Evolutionary conservation across 345 rosid species (phyloP).

Genomic region (Ailanthus altissimus): DNA sequence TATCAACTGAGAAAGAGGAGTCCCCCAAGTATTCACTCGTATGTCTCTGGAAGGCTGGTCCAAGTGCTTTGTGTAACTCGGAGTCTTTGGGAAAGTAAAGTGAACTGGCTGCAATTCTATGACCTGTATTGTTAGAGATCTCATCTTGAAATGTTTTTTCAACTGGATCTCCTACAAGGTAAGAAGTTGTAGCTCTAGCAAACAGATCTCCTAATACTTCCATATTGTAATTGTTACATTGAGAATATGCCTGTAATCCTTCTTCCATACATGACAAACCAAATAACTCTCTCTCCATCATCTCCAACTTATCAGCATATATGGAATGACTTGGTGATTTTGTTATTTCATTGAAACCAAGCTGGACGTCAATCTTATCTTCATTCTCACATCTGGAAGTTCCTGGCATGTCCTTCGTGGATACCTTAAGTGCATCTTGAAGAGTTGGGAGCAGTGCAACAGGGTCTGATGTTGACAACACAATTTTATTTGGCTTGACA

Average conservation of each 20-base stretch:
- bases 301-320: conserved; percentile 26
- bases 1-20: conserved; percentile 24
- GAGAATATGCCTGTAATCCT: conserved; percentile 34
- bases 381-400: conserved; percentile 23
- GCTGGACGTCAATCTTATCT: neutral
- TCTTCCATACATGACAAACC: conserved; percentile 41
- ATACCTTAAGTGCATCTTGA: conserved; percentile 4
- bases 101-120: conserved; percentile 18
- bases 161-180: conserved; percentile 19
- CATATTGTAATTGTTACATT: conserved; percentile 11
- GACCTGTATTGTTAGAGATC: neutral
- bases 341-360: conserved; percentile 26
- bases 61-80: conserved; percentile 52
- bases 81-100: conserved; percentile 40
- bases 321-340: conserved; percentile 23
- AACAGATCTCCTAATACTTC: conserved; percentile 30
- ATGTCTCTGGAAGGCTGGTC: conserved; percentile 31
- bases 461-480: conserved; percentile 20
- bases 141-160: conserved; percentile 24
- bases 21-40: conserved; percentile 28
- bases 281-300: conserved; percentile 38
- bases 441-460: conserved; percentile 16
- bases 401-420: conserved; percentile 28
- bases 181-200: conserved; percentile 21
- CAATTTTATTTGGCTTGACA: conserved; percentile 15